Evolutionary conservation across 495 filamentous ascomycete species (phyloP), one percentile per base, ranked within the genome.

Genomic region (Podospora pseudopauciseta): DNA sequence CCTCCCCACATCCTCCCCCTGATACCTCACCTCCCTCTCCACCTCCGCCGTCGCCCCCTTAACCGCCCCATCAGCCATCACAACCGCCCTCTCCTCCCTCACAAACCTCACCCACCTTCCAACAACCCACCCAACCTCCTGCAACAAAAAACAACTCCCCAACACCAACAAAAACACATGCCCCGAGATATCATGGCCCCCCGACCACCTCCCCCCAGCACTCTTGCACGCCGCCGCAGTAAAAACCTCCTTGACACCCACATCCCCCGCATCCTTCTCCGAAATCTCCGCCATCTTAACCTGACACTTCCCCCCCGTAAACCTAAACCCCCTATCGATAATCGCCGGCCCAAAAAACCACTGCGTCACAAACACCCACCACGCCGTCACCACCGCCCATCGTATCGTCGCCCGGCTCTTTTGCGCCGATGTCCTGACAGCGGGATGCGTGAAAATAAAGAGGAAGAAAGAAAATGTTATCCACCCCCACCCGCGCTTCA

Each of bases 401-500:
- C 95, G 82, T 11, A 88, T 56, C 7, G 79, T 55, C 0, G 89
- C 91, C 54, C 85, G 81, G 0, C 84, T 65, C 15, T 81, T 73
- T n/a, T 76, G 74, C 65, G 71, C 72, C 0, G 76, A 60, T 9
- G 74, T 54, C 7, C 71, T 66, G 16, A 84, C 78, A 0, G 81
- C 76, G 0, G 87, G 83, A 70, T 93, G 89, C 23, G 85, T 86
- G 23, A 84, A 69, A 2, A 90, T 66, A 56, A 94, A 89, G 2
- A 86, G 67, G 15, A 85, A 75, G 69, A 96, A 77, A 7, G 90
- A 87, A 26, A 84, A 68, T 0, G 91, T 92, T 23, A 91, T 87
- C 95, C 95, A 99, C 39, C 90, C 83, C 95, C 95, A 99, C 61
- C 93, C 95, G 60, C 90, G 84, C 82, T 99, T 99, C 70, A 99